These are phyloP conservation scores for Ophiostoma sp. DNA, from an alignment of 2,329 filamentous ascomycete genomes.

Conservation along the genomic window DNA sequence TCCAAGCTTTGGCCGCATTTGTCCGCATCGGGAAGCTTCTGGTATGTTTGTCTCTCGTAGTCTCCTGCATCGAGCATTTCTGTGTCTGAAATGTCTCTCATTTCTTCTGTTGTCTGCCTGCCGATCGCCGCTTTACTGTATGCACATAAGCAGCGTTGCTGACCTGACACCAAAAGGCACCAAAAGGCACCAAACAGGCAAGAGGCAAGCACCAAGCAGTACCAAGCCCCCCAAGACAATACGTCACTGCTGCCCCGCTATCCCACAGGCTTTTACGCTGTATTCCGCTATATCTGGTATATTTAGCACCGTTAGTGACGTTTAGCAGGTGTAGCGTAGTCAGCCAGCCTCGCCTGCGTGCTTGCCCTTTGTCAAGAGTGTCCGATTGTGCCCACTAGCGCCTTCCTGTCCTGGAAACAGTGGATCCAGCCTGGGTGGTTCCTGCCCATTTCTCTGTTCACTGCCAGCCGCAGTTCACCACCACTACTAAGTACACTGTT, in stretches of 20 bases:
- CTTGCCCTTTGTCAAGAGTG: constrained; percentile 12
- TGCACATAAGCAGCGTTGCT: constrained; percentile 12
- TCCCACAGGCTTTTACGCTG: background rate
- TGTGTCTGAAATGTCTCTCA: background rate
- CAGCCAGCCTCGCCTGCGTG: constrained; percentile 22
- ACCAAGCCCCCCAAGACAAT: constrained; percentile 14
- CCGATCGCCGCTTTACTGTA: background rate
- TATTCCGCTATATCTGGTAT: background rate
- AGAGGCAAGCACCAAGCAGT: background rate
- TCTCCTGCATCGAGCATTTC: background rate
- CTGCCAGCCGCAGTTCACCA: constrained; percentile 2
- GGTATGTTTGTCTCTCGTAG: background rate
- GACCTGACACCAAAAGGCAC: constrained; percentile 10
- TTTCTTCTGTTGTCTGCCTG: constrained; percentile 5
- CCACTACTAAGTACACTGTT: constrained; percentile 1
- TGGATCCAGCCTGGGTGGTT: constrained; percentile 4
- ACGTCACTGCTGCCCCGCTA: constrained; percentile 27
- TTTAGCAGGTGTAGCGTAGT: constrained; percentile 7
- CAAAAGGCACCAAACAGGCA: background rate
- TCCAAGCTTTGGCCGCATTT: background rate
- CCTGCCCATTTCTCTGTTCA: background rate
- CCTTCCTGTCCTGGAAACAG: constrained; percentile 11
- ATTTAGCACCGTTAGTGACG: background rate
- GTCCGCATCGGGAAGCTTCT: constrained; percentile 4
- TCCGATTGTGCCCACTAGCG: background rate